Conservation (phyloP, 129 eudicot genomes). For the Arctium minus region DNA sequence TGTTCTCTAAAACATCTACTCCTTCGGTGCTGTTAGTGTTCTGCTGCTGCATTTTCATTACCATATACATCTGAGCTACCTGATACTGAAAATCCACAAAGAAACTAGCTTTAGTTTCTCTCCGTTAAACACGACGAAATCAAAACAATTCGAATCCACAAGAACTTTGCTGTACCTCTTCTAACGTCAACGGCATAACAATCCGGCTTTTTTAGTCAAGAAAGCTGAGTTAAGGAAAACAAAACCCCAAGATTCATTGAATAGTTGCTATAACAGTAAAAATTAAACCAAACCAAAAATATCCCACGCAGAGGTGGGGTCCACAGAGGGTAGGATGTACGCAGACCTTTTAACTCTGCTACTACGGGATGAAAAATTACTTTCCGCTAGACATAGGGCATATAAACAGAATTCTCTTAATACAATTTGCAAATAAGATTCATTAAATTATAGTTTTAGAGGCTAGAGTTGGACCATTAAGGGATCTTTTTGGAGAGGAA, state of each 20-base stretch:
- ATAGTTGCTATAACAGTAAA: background rate
- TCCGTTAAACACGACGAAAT: background rate
- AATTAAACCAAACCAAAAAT: background rate
- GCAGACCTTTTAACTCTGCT: background rate
- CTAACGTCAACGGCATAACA: conserved; percentile 79
- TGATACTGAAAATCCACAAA: conserved; percentile 53
- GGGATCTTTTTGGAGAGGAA: too few species aligned
- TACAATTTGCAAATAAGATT: background rate
- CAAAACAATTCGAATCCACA: background rate
- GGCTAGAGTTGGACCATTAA: too few species aligned
- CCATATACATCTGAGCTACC: conserved; percentile 77
- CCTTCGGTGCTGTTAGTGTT: conserved; percentile 60
- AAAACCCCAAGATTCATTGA: conserved; percentile 9
- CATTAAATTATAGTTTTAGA: background rate
- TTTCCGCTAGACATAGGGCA: background rate
- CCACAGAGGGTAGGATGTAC: background rate
- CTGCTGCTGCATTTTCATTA: conserved; percentile 83
- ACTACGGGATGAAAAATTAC: background rate
- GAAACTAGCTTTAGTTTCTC: background rate
- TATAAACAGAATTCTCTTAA: background rate
- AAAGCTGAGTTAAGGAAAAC: background rate
- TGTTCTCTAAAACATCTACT: conserved; percentile 66
- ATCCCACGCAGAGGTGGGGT: background rate
- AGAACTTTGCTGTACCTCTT: conserved; percentile 45
- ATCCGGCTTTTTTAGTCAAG: conserved; percentile 60